phyloP scores from a whole-genome alignment of 306 rosid species.

The Lathyrus tuberosus region DNA sequence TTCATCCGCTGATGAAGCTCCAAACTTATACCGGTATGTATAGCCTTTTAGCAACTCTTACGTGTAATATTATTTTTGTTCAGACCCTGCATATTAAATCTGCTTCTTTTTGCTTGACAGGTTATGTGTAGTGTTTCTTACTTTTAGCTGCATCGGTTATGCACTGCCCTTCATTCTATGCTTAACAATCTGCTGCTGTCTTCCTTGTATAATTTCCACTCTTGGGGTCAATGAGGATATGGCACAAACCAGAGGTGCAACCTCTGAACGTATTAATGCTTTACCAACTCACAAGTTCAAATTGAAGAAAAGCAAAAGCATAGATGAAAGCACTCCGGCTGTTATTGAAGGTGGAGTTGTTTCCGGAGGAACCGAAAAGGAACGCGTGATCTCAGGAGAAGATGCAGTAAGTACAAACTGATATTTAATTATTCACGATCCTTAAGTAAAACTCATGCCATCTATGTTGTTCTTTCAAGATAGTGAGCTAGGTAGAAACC shows the following conservation, averaged over 20 bases:
- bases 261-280: constrained; percentile 70
- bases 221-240: constrained; percentile 76
- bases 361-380: constrained; percentile 82
- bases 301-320: constrained; percentile 55
- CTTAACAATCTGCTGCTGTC: constrained; percentile 85
- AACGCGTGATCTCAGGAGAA: constrained; percentile 74
- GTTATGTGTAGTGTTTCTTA: constrained; percentile 84
- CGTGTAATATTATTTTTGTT: constrained; percentile 4
- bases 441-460: neutral
- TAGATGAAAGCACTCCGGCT: constrained; percentile 46
- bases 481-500: neutral
- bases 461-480: neutral
- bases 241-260: constrained; percentile 72
- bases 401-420: constrained; percentile 70
- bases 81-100: neutral
- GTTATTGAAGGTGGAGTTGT: constrained; percentile 70
- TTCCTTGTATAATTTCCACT: constrained; percentile 81
- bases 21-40: constrained; percentile 79
- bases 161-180: constrained; percentile 92
- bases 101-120: constrained; percentile 56
- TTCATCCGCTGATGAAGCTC: constrained; percentile 64
- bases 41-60: constrained; percentile 19
- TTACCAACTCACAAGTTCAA: constrained; percentile 81
- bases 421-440: constrained; percentile 21
- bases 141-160: constrained; percentile 75